Percentiles rank a stretch among this genome's conserved stretches.
Conservation (phyloP, 1,284 basidiomycete genomes). For the Ceratobasidium sp. region DNA sequence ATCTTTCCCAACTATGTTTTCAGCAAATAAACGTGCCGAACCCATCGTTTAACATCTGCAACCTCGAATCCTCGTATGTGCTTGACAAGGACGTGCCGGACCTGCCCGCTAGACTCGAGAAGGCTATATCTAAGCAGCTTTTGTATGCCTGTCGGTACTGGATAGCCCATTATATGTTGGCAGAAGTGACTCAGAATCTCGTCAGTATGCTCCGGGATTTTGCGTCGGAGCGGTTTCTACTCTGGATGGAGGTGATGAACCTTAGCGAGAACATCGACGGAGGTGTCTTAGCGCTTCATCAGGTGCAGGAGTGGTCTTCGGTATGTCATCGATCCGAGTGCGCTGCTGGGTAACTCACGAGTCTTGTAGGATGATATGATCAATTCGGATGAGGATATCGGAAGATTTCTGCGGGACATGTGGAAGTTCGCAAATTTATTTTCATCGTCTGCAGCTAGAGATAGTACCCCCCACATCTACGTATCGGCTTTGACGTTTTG, state of each 20-base stretch:
- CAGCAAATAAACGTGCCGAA: not conserved
- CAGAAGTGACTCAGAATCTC: not conserved
- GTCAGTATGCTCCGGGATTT: not conserved
- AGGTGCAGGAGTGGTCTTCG: not conserved
- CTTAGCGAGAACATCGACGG: not conserved
- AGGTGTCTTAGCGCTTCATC: not conserved
- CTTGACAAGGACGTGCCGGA: too few relatives aligned
- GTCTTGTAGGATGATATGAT: too few relatives aligned
- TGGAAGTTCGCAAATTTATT: not conserved
- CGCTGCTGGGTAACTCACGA: too few relatives aligned
- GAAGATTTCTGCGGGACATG: not conserved
- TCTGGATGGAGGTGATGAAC: conserved; percentile 29
- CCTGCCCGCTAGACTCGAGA: too few relatives aligned
- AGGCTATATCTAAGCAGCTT: too few relatives aligned
- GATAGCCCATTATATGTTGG: not conserved
- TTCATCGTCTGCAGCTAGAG: not conserved
- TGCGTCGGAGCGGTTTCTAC: not conserved
- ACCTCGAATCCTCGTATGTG: too few relatives aligned
- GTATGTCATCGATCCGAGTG: not conserved
- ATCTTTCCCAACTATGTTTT: not conserved
- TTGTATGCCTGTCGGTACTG: too few relatives aligned
- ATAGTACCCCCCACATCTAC: not conserved
- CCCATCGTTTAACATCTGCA: not conserved
- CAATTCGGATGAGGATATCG: not conserved
- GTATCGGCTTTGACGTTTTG: conserved; percentile 2